Evolutionary conservation across 139 green algal species (phyloP).

Genomic region (Micromonas commoda): DNA sequence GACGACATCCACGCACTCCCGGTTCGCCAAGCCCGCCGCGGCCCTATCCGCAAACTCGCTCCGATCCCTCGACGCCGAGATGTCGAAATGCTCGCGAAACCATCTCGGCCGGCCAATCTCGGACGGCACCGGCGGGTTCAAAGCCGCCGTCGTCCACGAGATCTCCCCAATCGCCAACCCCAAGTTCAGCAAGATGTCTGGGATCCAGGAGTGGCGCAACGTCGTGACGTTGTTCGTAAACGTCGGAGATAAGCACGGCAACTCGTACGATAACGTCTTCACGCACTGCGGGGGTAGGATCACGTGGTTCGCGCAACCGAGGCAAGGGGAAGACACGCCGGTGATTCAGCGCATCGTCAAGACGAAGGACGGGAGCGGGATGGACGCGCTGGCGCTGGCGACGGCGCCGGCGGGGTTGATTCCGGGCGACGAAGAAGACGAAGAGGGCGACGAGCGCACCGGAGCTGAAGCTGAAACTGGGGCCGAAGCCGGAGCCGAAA

Average conservation of each 20-base stretch:
- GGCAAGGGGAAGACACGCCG: conserved; percentile 3
- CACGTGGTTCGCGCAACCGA: conserved; percentile 21
- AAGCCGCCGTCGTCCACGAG: conserved; percentile 11
- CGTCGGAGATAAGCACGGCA: conserved; percentile 21
- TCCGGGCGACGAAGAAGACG: neutral
- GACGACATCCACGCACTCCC: too few species aligned
- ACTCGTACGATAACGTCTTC: conserved; percentile 25
- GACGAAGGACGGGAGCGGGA: neutral
- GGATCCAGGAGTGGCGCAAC: conserved; percentile 21
- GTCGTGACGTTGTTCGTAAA: conserved; percentile 16
- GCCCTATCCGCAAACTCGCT: neutral
- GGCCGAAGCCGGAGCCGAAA: neutral
- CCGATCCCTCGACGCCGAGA: neutral
- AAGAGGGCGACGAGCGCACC: neutral
- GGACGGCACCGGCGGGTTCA: neutral
- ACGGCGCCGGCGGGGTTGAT: neutral
- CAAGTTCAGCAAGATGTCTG: conserved; percentile 1
- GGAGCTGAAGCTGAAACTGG: neutral
- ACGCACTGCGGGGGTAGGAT: neutral
- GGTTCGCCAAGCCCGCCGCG: neutral
- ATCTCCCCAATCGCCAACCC: neutral
- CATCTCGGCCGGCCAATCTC: neutral
- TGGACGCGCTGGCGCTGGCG: neutral
- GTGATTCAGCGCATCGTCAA: neutral
- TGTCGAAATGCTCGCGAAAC: neutral